A percentile compares a stretch with the other conserved stretches of the same genome.
Evolutionary conservation across 1,139 yeast species (phyloP).

Genomic region (Wickerhamomyces sp.): DNA sequence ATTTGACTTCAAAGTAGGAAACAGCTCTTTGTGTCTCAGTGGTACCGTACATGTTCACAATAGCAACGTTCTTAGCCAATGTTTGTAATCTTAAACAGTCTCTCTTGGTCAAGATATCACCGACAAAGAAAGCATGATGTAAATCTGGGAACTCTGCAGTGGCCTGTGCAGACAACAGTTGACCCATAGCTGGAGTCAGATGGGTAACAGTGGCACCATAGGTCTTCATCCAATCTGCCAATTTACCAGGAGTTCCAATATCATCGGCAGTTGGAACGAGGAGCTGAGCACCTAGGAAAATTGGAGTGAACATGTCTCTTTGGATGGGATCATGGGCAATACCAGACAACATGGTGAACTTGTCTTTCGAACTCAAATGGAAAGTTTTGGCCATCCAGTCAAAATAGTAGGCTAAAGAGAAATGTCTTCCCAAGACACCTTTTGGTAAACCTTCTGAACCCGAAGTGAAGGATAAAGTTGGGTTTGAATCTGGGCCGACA

Average conservation of each 20-base stretch:
- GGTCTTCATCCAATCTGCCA: slow-evolving; percentile 95
- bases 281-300: slow-evolving; percentile 89
- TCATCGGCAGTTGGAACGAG: slow-evolving; percentile 95
- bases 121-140: slow-evolving; percentile 97
- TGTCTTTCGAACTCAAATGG: slow-evolving; percentile 71
- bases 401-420: slow-evolving; percentile 91
- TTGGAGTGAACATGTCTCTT: slow-evolving; percentile 97
- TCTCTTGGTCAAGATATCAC: slow-evolving; percentile 94
- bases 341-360: slow-evolving; percentile 95
- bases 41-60: slow-evolving; percentile 98
- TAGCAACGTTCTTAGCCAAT: slow-evolving; percentile 80
- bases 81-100: slow-evolving; percentile 92
- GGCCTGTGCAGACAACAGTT: slow-evolving; percentile 92
- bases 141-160: slow-evolving; percentile 79
- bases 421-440: slow-evolving; percentile 98
- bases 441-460: slow-evolving; percentile 98
- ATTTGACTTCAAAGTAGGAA: slow-evolving; percentile 83
- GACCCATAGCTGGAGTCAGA: slow-evolving; percentile 99
- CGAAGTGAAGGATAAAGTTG: slow-evolving; percentile 94
- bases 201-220: slow-evolving; percentile 95
- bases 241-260: slow-evolving; percentile 95
- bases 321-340: slow-evolving; percentile 99
- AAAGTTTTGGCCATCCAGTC: slow-evolving; percentile 97
- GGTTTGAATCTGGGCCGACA: slow-evolving; percentile 97
- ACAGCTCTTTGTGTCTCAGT: slow-evolving; percentile 99